Base-by-base conservation (phyloP, 371 early-diverging fungal genomes). In the Mucor saturninus region DNA sequence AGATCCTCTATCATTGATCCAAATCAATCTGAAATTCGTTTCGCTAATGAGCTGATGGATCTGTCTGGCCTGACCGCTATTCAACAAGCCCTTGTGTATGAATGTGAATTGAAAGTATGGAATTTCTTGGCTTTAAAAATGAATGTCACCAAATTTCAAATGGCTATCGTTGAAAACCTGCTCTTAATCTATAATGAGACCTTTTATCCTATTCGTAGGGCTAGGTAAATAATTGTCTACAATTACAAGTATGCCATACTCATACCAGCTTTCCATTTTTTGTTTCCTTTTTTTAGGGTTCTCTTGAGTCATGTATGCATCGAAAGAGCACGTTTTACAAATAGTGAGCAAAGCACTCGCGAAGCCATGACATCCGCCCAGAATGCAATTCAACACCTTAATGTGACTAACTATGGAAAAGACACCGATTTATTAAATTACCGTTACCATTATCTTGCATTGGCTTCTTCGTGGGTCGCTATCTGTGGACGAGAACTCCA, bases 401-500 rank as follows among this genome's bases (percentile, higher is more conserved):
- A 73, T 21, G 46, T 56, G 4, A 54, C 68, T 61, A 61, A 69
- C 14, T 77, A 79, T 32, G 78, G 65, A 8, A 35, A 67, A 4
- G 87, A 86, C 50, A 54, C 40, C 8, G 67, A 69, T 6, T 48
- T 86, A n/a, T 59, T 81, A 21, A 64, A 63, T 2, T 82, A 80
- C 46, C 74, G 83, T 62, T 68, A 73, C 8, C 73, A 86, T 61
- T 81, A 87, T 40, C 66, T 89, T 4, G 89, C 88, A 0, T 60
- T 86, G 28, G 80, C 88, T 4, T 76, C 76, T 38, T 81, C 86
- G 1, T 84, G 84, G 83, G 69, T 79, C n/a, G 88, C 85, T 0
- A 74, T 88, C 2, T 86, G 73, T 64, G 69, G 69, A 42, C 72
- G 66, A 31, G 75, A 79, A 26, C 54, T 69, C 2, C 61, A 65